Evolutionary conservation across 129 eudicot species (phyloP), one percentile per base, ranked within the genome.

Genomic region (Apium graveolens): DNA sequence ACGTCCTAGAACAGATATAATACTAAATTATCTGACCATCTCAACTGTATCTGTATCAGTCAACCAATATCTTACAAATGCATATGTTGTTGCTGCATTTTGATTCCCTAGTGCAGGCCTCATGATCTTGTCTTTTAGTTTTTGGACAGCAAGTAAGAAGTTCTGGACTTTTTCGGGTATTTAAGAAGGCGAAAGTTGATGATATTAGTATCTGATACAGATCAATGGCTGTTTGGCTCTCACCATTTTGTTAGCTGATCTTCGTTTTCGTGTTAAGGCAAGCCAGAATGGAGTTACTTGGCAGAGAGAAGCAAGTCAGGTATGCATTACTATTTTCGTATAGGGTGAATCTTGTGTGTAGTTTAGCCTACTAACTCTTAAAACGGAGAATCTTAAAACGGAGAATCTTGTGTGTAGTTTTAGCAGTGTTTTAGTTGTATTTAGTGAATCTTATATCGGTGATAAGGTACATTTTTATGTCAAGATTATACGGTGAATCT

Each of bases 221-320:
- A 0, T 76, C 35, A 37, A 53, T 48, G 65, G 62, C 32, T 48
- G 78, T 75, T 51, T 76, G 34, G 46, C 65, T 76, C 78, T 37
- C 20, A 4, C 14, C 66, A 8, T 48, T 75, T 46, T 55, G 37
- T 48, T 46, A 45, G 37, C 72, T 76, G 53, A 42, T 72, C 35
- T 72, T 71, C 0, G n/a, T 42, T n/a, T n/a, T 72, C 0, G 70
- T 31, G 41, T 57, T 29, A 21, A 76, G 8, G 27, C 55, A n/a
- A 57, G 63, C 14, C n/a, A 14, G 13, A 13, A 93, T 93, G 98
- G 89, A 84, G 44, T 85, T 66, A 2, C 17, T 75, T 83, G 84
- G 85, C 82, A 80, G 79, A 76, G 97, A 87, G 81, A 90, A 83
- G 83, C 87, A 78, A 70, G 94, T 90, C 72, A 90, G 97, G 98